Conservation (phyloP, 305 asterid species). For the Coffea humblotiana region DNA sequence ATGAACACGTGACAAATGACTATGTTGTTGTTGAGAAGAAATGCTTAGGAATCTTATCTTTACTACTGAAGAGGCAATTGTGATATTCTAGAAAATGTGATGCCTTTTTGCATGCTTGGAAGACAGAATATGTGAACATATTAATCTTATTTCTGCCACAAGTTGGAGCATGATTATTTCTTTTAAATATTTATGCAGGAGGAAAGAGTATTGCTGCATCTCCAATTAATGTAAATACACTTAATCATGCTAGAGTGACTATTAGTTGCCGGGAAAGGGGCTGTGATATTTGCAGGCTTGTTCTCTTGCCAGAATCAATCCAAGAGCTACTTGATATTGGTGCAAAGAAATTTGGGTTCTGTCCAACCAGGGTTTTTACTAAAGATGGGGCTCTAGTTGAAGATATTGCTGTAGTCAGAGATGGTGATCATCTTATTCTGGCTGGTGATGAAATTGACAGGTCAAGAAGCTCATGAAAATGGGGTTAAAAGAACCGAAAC, state of each 20-base stretch:
- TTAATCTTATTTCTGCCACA: neutral
- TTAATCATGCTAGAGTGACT: conserved; percentile 43
- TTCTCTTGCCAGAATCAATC: conserved; percentile 54
- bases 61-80: neutral
- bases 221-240: conserved; percentile 18
- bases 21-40: neutral
- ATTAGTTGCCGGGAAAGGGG: conserved; percentile 48
- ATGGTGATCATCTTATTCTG: conserved; percentile 70
- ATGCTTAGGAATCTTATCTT: neutral
- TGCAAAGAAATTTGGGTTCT: conserved; percentile 47
- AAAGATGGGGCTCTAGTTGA: conserved; percentile 66
- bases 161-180: neutral
- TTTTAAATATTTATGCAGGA: conserved; percentile 31
- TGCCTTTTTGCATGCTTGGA: no score
- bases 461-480: neutral
- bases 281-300: conserved; percentile 37
- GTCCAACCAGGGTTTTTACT: conserved; percentile 44
- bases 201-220: conserved; percentile 24
- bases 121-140: neutral
- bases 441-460: conserved; percentile 22
- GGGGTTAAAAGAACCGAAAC: neutral
- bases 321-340: conserved; percentile 64
- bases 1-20: neutral
- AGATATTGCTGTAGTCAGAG: conserved; percentile 63
- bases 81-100: neutral